A percentile compares a stretch with the other conserved stretches of the same genome.
Evolutionary conservation across 192 early-diverging fungal genomes (phyloP).

Genomic region (Entomortierella parvispora): DNA sequence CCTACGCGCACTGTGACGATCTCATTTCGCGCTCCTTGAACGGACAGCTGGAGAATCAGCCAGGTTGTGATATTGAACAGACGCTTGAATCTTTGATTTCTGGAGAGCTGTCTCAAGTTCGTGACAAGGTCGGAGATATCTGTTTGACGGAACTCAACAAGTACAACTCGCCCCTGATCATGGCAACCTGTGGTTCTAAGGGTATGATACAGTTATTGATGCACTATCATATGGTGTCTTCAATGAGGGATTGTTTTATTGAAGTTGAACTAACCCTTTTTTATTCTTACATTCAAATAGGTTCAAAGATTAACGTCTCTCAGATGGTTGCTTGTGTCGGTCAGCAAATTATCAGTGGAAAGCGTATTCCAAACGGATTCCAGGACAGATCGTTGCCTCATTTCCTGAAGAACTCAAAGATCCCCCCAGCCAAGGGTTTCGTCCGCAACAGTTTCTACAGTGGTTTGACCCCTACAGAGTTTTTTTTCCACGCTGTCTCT

Average conservation of each 20-base stretch:
- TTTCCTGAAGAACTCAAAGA: constrained; percentile 94
- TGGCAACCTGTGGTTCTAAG: constrained; percentile 99
- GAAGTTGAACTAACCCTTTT: neutral
- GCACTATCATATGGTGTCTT: neutral
- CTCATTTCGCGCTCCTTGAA: constrained; percentile 73
- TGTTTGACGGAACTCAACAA: constrained; percentile 94
- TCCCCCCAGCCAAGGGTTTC: constrained; percentile 96
- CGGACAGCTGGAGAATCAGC: constrained; percentile 82
- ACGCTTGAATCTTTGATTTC: constrained; percentile 92
- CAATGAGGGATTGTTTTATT: neutral
- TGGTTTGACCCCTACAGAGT: constrained; percentile 96
- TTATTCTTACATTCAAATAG: constrained; percentile 33
- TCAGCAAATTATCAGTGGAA: constrained; percentile 98
- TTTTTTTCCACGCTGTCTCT: constrained; percentile 99
- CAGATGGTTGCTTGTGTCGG: constrained; percentile 99
- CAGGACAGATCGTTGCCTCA: constrained; percentile 96
- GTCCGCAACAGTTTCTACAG: constrained; percentile 96
- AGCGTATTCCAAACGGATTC: constrained; percentile 97
- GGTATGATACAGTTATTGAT: constrained; percentile 52
- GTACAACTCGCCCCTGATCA: constrained; percentile 97
- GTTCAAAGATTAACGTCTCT: constrained; percentile 97
- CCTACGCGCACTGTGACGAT: constrained; percentile 88
- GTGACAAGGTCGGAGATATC: constrained; percentile 90
- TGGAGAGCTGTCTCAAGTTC: constrained; percentile 87
- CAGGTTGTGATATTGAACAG: constrained; percentile 88